These are phyloP conservation scores for Phytopythium montanum DNA, from an alignment of 352 stramenopile species.

Conservation along the genomic window DNA sequence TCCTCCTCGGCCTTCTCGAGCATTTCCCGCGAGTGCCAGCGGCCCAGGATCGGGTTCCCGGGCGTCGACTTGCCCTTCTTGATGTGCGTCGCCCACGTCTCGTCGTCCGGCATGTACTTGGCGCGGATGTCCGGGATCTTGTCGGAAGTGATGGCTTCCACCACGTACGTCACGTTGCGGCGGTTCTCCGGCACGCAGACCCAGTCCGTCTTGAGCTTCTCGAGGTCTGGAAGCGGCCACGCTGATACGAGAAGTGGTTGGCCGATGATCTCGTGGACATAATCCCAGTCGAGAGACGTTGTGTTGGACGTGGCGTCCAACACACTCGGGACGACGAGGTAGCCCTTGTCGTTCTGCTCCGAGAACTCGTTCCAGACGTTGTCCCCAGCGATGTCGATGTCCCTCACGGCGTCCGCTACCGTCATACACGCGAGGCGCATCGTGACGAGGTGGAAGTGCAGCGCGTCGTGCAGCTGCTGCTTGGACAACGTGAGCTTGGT, in stretches of 20 bases:
- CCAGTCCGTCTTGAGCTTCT: conserved; percentile 37
- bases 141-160: conserved; percentile 36
- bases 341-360: conserved; percentile 86
- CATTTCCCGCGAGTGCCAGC: conserved; percentile 69
- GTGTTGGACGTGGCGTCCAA: conserved; percentile 18
- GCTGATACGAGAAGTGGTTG: conserved; percentile 62
- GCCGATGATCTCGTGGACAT: conserved; percentile 53
- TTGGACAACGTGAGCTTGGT: conserved; percentile 42
- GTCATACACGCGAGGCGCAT: conserved; percentile 82
- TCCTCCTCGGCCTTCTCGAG: conserved; percentile 47
- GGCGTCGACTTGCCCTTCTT: conserved; percentile 62
- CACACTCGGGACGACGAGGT: conserved; percentile 70
- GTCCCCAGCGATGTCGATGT: conserved; percentile 55
- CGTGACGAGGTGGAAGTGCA: conserved; percentile 75
- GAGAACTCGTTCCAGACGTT: conserved; percentile 81
- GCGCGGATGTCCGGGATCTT: conserved; percentile 42
- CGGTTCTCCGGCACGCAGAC: conserved; percentile 69
- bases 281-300: conserved; percentile 58
- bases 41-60: conserved; percentile 72
- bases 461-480: conserved; percentile 47
- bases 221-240: conserved; percentile 47
- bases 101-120: conserved; percentile 43
- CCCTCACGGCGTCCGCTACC: conserved; percentile 62
- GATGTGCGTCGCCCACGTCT: conserved; percentile 43
- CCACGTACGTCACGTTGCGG: conserved; percentile 69